Base-by-base conservation (phyloP, 2,329 filamentous ascomycete genomes). In the Phyllosticta citribraziliensis region DNA sequence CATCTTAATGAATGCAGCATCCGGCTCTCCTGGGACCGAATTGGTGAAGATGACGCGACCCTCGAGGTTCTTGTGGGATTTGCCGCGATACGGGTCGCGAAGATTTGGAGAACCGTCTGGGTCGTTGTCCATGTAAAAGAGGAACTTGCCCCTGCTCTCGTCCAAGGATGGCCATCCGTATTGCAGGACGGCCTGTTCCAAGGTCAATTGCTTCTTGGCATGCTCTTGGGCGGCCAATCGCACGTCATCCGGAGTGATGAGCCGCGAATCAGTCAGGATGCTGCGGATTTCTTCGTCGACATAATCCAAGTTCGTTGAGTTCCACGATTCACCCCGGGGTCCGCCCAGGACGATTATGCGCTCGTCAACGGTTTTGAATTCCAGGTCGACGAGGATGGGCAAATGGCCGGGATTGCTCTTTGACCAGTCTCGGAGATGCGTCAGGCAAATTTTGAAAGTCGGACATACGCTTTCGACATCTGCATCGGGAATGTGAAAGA, bases 41-140 rank as follows among this genome's bases (percentile, higher is more conserved):
- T 81, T 81, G 9, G 78, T 80, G 66, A 80, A 82, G 14, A 81
- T 68, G 2, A 76, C 75, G 22, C 79, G 73, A 55, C 76, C 76
- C 61, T 81, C 74, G 14, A 76, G 68, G 6, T 67, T 72, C 57
- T 70, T 65, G 64, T 74, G 69, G 8, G 70, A 68, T 10, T 65
- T 40, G 25, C 68, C 65, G 14, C 67, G 70, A 66, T 80, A 81
- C n/a, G 73, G 65, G 25, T 72, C 67, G 47, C 76, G 73, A 3
- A 75, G 69, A 19, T 66, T 54, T 11, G 62, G 27, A 10, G 68
- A 66, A 3, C 40, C 40, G n/a, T n/a, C 40, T n/a, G n/a, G n/a
- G 17, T 67, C 67, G 65, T 81, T 80, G 67, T 81, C 79, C 70
- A 81, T 80, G 64, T 76, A 74, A 70, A 81, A 81, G 63, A 80